Conservation (phyloP, 2,329 filamentous ascomycete genomes). For the Trichoderma simmonsii region DNA sequence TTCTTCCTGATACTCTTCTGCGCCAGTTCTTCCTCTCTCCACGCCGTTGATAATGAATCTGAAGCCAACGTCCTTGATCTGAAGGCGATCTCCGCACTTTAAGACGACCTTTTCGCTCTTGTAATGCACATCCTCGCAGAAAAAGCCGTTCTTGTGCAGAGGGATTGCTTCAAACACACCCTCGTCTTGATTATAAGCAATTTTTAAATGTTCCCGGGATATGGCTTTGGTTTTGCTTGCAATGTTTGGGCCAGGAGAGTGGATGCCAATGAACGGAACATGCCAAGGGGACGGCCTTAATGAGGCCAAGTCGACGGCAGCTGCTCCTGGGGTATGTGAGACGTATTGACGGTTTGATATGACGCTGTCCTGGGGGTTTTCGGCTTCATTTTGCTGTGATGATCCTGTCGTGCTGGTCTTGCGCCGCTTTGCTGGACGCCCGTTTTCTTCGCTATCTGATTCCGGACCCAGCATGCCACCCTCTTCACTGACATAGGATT, state of each 20-base stretch:
- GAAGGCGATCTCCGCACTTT: conserved; percentile 62
- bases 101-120: conserved; percentile 56
- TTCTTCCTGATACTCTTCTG: conserved; percentile 54
- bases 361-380: conserved; percentile 45
- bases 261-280: conserved; percentile 67
- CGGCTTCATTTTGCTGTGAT: conserved; percentile 40
- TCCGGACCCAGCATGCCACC: conserved; percentile 66
- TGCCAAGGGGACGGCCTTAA: conserved; percentile 60
- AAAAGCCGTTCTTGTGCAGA: conserved; percentile 64
- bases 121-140: conserved; percentile 60
- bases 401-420: conserved; percentile 45
- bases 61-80: conserved; percentile 69
- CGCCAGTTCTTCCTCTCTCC: conserved; percentile 55
- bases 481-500: conserved; percentile 66
- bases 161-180: conserved; percentile 63
- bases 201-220: conserved; percentile 70
- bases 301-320: conserved; percentile 56
- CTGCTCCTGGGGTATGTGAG: conserved; percentile 57
- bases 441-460: conserved; percentile 53
- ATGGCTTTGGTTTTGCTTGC: conserved; percentile 67
- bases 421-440: conserved; percentile 46
- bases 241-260: conserved; percentile 62
- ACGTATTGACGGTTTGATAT: conserved; percentile 59
- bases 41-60: conserved; percentile 66
- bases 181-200: conserved; percentile 63